Conservation (phyloP, 805 yeast genomes). For the Starmera pachycereana region DNA sequence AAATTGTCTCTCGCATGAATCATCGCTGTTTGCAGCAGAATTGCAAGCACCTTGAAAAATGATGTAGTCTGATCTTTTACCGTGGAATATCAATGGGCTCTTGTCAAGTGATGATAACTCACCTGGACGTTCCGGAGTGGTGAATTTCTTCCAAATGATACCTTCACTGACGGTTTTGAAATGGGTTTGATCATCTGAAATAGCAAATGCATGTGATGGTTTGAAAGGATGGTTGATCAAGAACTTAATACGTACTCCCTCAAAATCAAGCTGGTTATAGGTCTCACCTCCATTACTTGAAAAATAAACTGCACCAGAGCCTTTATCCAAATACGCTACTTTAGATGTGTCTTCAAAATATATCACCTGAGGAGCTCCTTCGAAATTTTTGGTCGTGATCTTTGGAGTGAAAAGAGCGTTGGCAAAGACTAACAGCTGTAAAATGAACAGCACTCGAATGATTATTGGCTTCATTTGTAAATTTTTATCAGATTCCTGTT, state of each 20-base stretch:
- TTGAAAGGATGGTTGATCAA: slow-evolving; percentile 29
- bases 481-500: neutral
- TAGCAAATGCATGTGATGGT: slow-evolving; percentile 27
- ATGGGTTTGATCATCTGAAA: slow-evolving; percentile 23
- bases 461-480: neutral
- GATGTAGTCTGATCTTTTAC: slow-evolving; percentile 24
- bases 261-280: slow-evolving; percentile 30
- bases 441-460: slow-evolving; percentile 1
- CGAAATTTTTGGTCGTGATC: slow-evolving; percentile 9
- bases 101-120: slow-evolving; percentile 12
- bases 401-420: slow-evolving; percentile 18
- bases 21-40: slow-evolving; percentile 5
- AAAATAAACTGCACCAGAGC: slow-evolving; percentile 25
- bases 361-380: slow-evolving; percentile 18
- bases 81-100: slow-evolving; percentile 27
- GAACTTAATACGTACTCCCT: slow-evolving; percentile 22
- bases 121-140: slow-evolving; percentile 20
- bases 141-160: slow-evolving; percentile 28
- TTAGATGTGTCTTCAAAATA: slow-evolving; percentile 22
- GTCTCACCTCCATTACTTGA: slow-evolving; percentile 37
- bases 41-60: slow-evolving; percentile 31
- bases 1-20: slow-evolving; percentile 25
- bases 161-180: slow-evolving; percentile 33
- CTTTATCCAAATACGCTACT: slow-evolving; percentile 11
- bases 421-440: slow-evolving; percentile 6